Evolutionary conservation across 2,329 filamentous ascomycete genomes (phyloP).

Genomic region (Cryphonectria radicalis): DNA sequence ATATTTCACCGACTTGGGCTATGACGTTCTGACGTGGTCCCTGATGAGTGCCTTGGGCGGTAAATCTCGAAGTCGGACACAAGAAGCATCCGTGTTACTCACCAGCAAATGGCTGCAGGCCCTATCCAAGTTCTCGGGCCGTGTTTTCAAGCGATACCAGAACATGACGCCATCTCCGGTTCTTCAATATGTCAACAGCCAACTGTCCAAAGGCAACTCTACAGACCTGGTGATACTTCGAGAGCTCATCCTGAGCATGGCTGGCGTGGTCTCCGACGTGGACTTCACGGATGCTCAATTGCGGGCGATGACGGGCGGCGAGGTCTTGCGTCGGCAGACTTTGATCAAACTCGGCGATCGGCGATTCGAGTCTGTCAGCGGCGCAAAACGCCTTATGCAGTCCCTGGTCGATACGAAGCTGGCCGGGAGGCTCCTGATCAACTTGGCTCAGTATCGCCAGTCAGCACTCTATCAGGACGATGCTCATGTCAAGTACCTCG

Average conservation of each 20-base stretch:
- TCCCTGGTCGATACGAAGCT: slow-evolving; percentile 78
- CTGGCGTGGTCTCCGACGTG: slow-evolving; percentile 83
- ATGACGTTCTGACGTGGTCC: slow-evolving; percentile 92
- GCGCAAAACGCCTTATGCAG: slow-evolving; percentile 79
- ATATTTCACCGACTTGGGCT: slow-evolving; percentile 90
- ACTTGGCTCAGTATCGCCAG: slow-evolving; percentile 87
- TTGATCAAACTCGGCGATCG: slow-evolving; percentile 81
- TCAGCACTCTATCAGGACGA: slow-evolving; percentile 79
- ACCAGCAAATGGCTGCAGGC: slow-evolving; percentile 93
- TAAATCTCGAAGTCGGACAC: slow-evolving; percentile 65
- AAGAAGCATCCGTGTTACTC: slow-evolving; percentile 66
- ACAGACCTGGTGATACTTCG: slow-evolving; percentile 91
- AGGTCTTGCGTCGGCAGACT: slow-evolving; percentile 77
- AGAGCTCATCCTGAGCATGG: slow-evolving; percentile 90
- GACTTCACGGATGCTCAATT: slow-evolving; percentile 90
- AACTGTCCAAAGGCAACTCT: slow-evolving; percentile 80
- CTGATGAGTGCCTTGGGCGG: slow-evolving; percentile 74
- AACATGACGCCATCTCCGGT: slow-evolving; percentile 84
- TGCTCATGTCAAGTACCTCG: slow-evolving; percentile 85
- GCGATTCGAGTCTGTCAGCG: slow-evolving; percentile 74
- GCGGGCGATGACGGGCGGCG: slow-evolving; percentile 84
- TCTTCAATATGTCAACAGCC: slow-evolving; percentile 85
- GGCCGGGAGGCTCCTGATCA: slow-evolving; percentile 82
- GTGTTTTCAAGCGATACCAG: slow-evolving; percentile 84
- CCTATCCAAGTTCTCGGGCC: slow-evolving; percentile 86